Percentiles rank a stretch among this genome's conserved stretches.
These are phyloP conservation scores for Umbelopsis isabellina DNA, from an alignment of 192 early-diverging fungal genomes.

Conservation along the genomic window DNA sequence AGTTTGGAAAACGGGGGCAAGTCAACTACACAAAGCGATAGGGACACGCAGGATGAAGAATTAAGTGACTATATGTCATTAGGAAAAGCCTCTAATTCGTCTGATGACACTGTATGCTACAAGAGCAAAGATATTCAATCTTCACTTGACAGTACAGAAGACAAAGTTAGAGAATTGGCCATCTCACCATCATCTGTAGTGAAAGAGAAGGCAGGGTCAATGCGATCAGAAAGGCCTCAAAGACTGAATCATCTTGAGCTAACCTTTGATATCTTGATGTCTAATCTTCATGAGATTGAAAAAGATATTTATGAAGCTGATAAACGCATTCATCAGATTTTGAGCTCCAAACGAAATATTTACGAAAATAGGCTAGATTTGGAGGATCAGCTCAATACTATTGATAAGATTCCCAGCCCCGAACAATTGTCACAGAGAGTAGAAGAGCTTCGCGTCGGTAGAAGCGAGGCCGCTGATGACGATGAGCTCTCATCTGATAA, in stretches of 20 bases:
- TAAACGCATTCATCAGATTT: constrained; percentile 37
- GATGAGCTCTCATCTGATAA: not conserved
- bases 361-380: constrained; percentile 46
- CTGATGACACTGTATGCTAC: not conserved
- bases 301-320: constrained; percentile 49
- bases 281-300: constrained; percentile 55
- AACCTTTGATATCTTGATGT: constrained; percentile 53
- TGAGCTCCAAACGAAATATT: constrained; percentile 47
- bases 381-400: constrained; percentile 33
- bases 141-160: not conserved
- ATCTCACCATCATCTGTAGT: not conserved
- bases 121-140: not conserved
- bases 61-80: not conserved
- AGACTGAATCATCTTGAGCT: constrained; percentile 51
- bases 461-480: constrained; percentile 23
- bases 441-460: constrained; percentile 3
- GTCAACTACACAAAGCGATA: not conserved
- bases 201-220: not conserved
- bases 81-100: not conserved
- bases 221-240: not conserved
- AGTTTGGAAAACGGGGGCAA: not conserved
- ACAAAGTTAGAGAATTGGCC: not conserved
- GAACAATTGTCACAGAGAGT: constrained; percentile 8
- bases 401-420: constrained; percentile 6
- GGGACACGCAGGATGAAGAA: not conserved